Evolutionary conservation across 306 rosid species (phyloP).

Genomic region (Malus sieversii): DNA sequence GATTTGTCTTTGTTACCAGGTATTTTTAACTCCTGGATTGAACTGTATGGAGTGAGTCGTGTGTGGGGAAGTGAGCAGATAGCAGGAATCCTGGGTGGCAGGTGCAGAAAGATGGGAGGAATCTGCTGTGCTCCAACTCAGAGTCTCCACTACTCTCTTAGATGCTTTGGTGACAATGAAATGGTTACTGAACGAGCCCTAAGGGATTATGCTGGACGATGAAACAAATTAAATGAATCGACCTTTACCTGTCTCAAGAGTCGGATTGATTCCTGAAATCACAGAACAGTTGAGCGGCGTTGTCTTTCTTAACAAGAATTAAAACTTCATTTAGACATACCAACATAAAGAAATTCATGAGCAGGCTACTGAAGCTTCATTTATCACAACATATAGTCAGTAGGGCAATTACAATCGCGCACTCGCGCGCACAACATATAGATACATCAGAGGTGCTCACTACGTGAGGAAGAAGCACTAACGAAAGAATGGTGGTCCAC

Average conservation of each 20-base stretch:
- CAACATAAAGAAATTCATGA: not conserved
- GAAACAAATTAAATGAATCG: not conserved
- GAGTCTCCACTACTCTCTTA: not conserved
- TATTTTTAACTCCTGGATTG: not conserved
- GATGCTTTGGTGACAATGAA: not conserved
- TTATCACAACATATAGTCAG: not conserved
- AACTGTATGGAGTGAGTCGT: not conserved
- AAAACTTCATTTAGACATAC: too few relatives aligned
- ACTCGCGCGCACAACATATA: not conserved
- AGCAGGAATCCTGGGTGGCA: slow-evolving; percentile 16
- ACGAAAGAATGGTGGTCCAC: not conserved
- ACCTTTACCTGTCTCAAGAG: not conserved
- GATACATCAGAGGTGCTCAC: not conserved
- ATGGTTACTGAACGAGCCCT: not conserved
- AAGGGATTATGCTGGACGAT: not conserved
- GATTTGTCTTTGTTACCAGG: slow-evolving; percentile 4
- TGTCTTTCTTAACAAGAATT: too few relatives aligned
- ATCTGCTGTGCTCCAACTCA: not conserved
- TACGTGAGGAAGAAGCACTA: not conserved
- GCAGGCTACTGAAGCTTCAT: not conserved
- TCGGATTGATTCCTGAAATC: not conserved
- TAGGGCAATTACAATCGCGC: not conserved
- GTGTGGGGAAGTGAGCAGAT: not conserved
- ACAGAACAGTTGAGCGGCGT: not conserved
- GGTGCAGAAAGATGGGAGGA: not conserved